Evolutionary conservation across 2,329 filamentous ascomycete species (phyloP), one percentile per base, ranked within the genome.

Genomic region (Colletotrichum sublineola): DNA sequence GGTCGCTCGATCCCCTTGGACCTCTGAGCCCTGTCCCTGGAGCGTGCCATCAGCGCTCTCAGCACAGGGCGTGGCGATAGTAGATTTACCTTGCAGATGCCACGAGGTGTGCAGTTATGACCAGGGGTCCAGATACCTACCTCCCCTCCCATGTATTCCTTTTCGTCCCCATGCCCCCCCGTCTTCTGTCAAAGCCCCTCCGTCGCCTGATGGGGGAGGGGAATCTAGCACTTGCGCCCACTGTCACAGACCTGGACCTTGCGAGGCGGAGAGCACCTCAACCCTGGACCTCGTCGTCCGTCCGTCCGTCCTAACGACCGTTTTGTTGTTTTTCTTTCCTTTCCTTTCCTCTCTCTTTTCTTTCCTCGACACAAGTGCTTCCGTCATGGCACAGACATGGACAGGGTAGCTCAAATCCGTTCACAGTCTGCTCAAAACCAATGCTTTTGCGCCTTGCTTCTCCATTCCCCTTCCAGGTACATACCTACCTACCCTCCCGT

Each of bases 311-410:
- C 71, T 70, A 64, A 67, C 68, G 68, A 74, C 73, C 63, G 71
- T 73, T 73, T 73, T 73, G 70, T 71, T 60, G 33, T 66, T 46
- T 63, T 65, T 63, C 52, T 53, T 40, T 29, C 18, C 18, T 44
- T 8, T 20, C 5, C 9, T 3, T 11, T 8, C 3, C 18, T n/a
- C 18, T n/a, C 20, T 44, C 18, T 20, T n/a, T n/a, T 14, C 44
- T 14, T n/a, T n/a, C 44, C 20, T 64, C 62, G 71, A 71, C 63
- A 67, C 73, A 72, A 74, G 73, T 71, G 66, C 73, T 74, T 73
- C 73, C 71, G 73, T 74, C 71, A 74, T 74, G 71, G 73, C 73
- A 74, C 73, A 73, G 73, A 74, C 73, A 74, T 68, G 64, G 71
- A 60, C 73, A 74, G 67, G 73, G 73, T 73, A 71, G 71, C 67